A percentile compares a stretch with the other conserved stretches of the same genome.
Evolutionary conservation across 495 filamentous ascomycete genomes (phyloP).

Genomic region (Elaphomyces granulatus): DNA sequence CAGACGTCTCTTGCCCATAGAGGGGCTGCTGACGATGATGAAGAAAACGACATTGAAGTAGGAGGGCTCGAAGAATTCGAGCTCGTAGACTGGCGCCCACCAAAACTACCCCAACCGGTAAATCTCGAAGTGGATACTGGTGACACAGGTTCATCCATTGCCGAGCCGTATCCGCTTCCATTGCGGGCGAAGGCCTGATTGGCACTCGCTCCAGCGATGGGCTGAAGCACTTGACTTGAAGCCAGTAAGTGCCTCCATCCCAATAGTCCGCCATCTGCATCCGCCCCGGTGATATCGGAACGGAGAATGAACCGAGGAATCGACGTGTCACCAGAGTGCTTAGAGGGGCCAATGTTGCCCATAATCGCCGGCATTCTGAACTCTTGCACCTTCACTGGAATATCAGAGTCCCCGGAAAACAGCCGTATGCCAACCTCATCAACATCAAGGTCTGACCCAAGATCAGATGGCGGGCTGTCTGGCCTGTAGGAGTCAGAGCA

Average conservation of each 20-base stretch:
- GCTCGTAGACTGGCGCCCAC: constrained; percentile 19
- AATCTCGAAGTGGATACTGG: constrained; percentile 26
- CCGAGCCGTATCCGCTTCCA: constrained; percentile 12
- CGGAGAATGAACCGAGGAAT: constrained; percentile 32
- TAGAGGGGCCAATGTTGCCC: constrained; percentile 20
- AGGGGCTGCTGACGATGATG: constrained; percentile 14
- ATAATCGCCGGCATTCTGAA: constrained; percentile 34
- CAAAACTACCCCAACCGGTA: constrained; percentile 24
- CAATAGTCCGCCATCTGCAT: constrained; percentile 31
- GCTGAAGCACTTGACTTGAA: constrained; percentile 29
- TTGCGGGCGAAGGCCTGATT: constrained; percentile 21
- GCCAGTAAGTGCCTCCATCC: constrained; percentile 33
- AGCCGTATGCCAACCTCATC: constrained; percentile 19
- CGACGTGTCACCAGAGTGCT: constrained; percentile 11
- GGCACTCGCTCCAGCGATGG: constrained; percentile 26
- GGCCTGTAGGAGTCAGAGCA: constrained; percentile 28
- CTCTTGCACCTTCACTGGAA: constrained; percentile 26
- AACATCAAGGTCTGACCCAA: constrained; percentile 21
- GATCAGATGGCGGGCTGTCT: constrained; percentile 23
- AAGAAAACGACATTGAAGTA: constrained; percentile 26
- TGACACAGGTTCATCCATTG: constrained; percentile 22
- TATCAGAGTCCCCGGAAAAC: constrained; percentile 8
- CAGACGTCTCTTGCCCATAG: constrained; percentile 34
- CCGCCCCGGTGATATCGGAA: constrained; percentile 30
- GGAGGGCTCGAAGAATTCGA: constrained; percentile 16